These are phyloP conservation scores for Colletotrichum scovillei DNA, from an alignment of 2,329 filamentous ascomycete genomes.

Conservation along the genomic window DNA sequence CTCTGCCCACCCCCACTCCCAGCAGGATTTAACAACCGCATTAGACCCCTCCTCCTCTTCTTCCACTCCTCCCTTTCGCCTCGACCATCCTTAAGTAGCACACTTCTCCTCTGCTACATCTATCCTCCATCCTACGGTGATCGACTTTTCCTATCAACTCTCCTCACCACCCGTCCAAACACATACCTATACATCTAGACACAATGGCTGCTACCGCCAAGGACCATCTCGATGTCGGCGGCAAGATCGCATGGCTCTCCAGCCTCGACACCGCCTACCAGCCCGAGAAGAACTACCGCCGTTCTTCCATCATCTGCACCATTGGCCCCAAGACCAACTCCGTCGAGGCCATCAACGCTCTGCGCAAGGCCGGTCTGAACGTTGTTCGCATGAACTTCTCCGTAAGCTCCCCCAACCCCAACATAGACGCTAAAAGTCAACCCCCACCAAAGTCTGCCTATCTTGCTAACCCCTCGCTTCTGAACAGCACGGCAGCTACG, in stretches of 20 bases:
- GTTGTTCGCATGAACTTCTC: slow-evolving; percentile 99
- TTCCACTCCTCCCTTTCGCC: slow-evolving; percentile 4
- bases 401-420: slow-evolving; percentile 7
- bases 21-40: slow-evolving; percentile 30
- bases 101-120: neutral
- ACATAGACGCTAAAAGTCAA: neutral
- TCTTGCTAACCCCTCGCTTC: slow-evolving; percentile 9
- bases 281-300: slow-evolving; percentile 90
- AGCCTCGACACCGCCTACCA: slow-evolving; percentile 88
- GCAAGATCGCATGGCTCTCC: slow-evolving; percentile 74
- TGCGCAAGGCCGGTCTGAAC: slow-evolving; percentile 91
- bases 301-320: slow-evolving; percentile 98
- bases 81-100: neutral
- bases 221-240: slow-evolving; percentile 85
- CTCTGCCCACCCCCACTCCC: slow-evolving; percentile 5
- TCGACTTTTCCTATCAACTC: neutral
- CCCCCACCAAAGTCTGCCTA: neutral
- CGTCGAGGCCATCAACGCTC: slow-evolving; percentile 93
- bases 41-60: slow-evolving; percentile 11
- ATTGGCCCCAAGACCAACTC: slow-evolving; percentile 99
- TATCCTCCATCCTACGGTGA: neutral
- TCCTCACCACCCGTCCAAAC: neutral
- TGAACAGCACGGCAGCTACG: slow-evolving; percentile 80
- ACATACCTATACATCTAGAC: slow-evolving; percentile 27
- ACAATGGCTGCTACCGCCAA: slow-evolving; percentile 75